Evolutionary conservation across 495 filamentous ascomycete species (phyloP).

Genomic region (Aspergillus cristatus): DNA sequence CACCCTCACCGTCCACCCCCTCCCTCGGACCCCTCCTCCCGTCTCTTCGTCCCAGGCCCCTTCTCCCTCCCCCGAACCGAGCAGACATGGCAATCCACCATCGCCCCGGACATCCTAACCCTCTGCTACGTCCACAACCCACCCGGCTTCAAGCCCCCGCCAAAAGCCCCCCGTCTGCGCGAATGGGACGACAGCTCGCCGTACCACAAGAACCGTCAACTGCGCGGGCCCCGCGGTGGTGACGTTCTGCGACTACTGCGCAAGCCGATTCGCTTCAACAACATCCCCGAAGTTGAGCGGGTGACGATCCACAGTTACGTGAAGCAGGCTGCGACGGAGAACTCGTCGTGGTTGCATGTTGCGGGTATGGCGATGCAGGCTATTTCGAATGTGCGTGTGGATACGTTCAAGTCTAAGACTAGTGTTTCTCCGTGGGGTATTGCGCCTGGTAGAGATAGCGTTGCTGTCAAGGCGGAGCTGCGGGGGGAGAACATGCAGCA

Average conservation of each 20-base stretch:
- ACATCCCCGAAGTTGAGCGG: conserved; percentile 71
- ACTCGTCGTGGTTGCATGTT: conserved; percentile 61
- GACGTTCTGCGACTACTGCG: conserved; percentile 59
- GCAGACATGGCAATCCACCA: conserved; percentile 79
- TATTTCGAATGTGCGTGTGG: conserved; percentile 69
- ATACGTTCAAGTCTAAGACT: conserved; percentile 55
- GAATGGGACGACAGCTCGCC: conserved; percentile 83
- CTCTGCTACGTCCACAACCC: conserved; percentile 74
- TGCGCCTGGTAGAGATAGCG: conserved; percentile 37
- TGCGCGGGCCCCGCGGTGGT: conserved; percentile 73
- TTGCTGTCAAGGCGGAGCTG: conserved; percentile 61
- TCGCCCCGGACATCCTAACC: conserved; percentile 84
- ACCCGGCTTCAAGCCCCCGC: conserved; percentile 59
- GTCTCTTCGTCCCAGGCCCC: conserved; percentile 84
- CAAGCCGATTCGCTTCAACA: conserved; percentile 70
- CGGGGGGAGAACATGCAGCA: conserved; percentile 73
- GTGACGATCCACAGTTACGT: conserved; percentile 74
- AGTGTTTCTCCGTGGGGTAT: conserved; percentile 59
- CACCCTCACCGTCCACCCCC: conserved; percentile 85
- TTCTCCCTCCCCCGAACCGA: conserved; percentile 82
- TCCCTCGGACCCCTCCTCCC: conserved; percentile 75
- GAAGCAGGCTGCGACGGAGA: conserved; percentile 48
- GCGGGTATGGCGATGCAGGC: conserved; percentile 77
- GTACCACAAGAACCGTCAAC: conserved; percentile 83
- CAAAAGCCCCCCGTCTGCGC: conserved; percentile 62